Evolutionary conservation across 1,139 yeast species (phyloP), one percentile per base, ranked within the genome.

Genomic region (Lodderomyces pseudojiufengensis): DNA sequence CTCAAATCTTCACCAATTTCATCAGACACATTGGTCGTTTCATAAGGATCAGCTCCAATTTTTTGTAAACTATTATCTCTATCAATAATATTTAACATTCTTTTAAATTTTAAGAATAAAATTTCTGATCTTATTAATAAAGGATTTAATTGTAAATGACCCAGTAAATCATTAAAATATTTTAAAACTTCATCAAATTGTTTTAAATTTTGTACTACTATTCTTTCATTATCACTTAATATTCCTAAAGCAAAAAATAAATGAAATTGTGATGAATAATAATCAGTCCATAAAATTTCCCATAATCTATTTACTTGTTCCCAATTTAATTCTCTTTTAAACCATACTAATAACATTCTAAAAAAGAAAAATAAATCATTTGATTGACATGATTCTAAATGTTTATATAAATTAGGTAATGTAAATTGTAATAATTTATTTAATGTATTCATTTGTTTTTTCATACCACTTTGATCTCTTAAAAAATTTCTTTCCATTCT

Each of bases 321-420:
- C 76, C 94, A 87, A 27, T 73, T 75, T 45, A 94, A 82, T 55
- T 92, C 99, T 36, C 99, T 77, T 56, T 94, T 92, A 57, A 77
- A 94, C 96, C 97, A 88, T 3, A 92, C 97, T 29, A 92, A 65
- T 12, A 92, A 64, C 97, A 92, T 90, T 42, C 98, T 68, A 67
- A 94, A 92, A 51, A 90, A 88, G 70, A 92, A 92, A 57, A 92
- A 92, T 42, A 94, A 71, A 53, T 92, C 92, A 22, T 82, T 84
- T 1, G 95, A 82, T 49, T 90, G 97, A 52, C 96, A 88, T 52
- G 78, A 79, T 37, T 78, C 92, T 44, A 92, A 66, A 57, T 94
- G 98, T 27, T 78, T 70, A 56, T 84, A 88, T 36, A 92, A 64
- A 37, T 80, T 74, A 2, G 98, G 98, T 29, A 88, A 63, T 94